phyloP scores from a whole-genome alignment of 805 yeast species.

The Cyberlindnera subsufficiens region DNA sequence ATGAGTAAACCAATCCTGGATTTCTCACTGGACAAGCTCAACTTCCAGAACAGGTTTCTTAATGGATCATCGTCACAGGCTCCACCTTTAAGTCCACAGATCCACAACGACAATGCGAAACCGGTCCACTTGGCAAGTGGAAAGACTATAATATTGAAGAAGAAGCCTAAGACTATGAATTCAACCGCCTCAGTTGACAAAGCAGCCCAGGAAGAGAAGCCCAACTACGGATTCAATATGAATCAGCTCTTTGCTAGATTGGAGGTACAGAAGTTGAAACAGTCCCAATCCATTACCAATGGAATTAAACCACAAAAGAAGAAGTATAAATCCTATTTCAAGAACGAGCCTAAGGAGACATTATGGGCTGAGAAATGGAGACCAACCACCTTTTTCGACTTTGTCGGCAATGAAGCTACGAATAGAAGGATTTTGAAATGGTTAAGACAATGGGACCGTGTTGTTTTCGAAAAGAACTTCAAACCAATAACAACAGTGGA shows the following conservation, averaged over 20 bases:
- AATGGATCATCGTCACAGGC: not conserved
- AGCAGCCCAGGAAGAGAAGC: slow-evolving; percentile 1
- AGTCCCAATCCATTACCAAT: not conserved
- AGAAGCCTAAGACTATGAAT: not conserved
- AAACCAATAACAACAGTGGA: slow-evolving; percentile 20
- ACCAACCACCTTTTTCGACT: slow-evolving; percentile 56
- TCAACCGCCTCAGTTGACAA: not conserved
- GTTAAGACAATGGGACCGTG: slow-evolving; percentile 62
- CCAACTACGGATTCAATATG: slow-evolving; percentile 32
- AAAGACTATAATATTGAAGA: slow-evolving; percentile 12
- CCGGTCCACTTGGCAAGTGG: slow-evolving; percentile 16
- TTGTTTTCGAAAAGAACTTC: slow-evolving; percentile 44
- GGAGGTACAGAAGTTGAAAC: slow-evolving; percentile 19
- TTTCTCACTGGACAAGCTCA: slow-evolving; percentile 15
- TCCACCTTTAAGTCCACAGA: not conserved
- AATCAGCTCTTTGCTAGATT: slow-evolving; percentile 30
- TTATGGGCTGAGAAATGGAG: slow-evolving; percentile 64
- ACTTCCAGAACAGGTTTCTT: slow-evolving; percentile 17
- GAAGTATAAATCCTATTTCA: slow-evolving; percentile 1
- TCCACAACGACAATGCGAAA: slow-evolving; percentile 9
- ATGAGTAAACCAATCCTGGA: slow-evolving; percentile 18
- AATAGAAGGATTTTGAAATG: slow-evolving; percentile 56
- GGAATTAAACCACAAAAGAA: not conserved
- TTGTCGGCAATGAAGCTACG: slow-evolving; percentile 62
- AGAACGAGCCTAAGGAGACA: slow-evolving; percentile 3